These are phyloP conservation scores for Leishmania arabica DNA, from an alignment of 208 protist genomes.

Conservation along the genomic window DNA sequence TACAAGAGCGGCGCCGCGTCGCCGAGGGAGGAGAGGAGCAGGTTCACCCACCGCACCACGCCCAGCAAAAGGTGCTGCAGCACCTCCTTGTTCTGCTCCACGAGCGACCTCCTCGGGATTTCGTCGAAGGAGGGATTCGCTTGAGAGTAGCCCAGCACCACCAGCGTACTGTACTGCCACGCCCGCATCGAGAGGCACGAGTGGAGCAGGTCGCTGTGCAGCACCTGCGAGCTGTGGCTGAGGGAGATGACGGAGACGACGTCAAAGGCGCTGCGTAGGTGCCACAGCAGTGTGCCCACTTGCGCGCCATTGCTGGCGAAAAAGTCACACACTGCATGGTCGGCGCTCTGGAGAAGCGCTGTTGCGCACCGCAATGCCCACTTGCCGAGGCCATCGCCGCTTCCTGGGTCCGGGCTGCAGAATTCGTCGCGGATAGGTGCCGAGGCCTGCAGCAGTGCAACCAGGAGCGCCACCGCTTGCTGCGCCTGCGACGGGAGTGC, in stretches of 20 bases:
- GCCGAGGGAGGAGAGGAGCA: slow-evolving; percentile 51
- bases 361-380: slow-evolving; percentile 50
- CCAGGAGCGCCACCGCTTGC: slow-evolving; percentile 54
- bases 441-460: slow-evolving; percentile 63
- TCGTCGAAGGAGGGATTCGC: slow-evolving; percentile 10
- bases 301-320: slow-evolving; percentile 36
- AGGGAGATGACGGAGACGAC: slow-evolving; percentile 60
- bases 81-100: slow-evolving; percentile 68
- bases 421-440: slow-evolving; percentile 70
- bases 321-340: slow-evolving; percentile 49
- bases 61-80: slow-evolving; percentile 60
- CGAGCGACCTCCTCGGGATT: slow-evolving; percentile 24
- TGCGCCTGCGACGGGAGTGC: slow-evolving; percentile 18
- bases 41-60: slow-evolving; percentile 68
- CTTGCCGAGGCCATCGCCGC: slow-evolving; percentile 34
- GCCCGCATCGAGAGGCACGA: slow-evolving; percentile 64
- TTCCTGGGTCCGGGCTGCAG: slow-evolving; percentile 32
- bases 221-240: slow-evolving; percentile 55
- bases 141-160: slow-evolving; percentile 54
- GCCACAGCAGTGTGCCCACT: slow-evolving; percentile 38
- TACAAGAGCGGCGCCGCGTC: slow-evolving; percentile 50
- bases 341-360: slow-evolving; percentile 51
- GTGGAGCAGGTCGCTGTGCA: slow-evolving; percentile 53
- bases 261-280: slow-evolving; percentile 65
- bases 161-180: slow-evolving; percentile 62